A percentile compares a stretch with the other conserved stretches of the same genome.
phyloP scores from a whole-genome alignment of 73 alveolate genomes.

The Paramecium pentaurelia region DNA sequence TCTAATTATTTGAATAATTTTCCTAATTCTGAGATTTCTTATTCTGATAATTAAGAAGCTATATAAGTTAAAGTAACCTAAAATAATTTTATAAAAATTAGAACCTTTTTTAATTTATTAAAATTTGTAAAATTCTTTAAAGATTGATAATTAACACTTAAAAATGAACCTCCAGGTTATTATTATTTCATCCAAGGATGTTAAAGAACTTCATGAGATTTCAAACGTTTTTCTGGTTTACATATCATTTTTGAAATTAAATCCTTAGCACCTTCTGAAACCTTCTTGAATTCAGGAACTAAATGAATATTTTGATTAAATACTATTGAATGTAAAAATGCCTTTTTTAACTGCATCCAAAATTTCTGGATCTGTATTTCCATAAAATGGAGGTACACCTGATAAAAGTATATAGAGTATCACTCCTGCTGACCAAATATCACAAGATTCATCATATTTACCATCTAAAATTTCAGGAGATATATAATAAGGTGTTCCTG shows the following conservation, averaged over 20 bases:
- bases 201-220: conserved; percentile 69
- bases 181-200: conserved; percentile 78
- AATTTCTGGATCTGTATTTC: conserved; percentile 84
- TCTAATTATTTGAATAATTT: conserved; percentile 66
- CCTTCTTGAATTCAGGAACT: conserved; percentile 71
- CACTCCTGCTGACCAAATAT: conserved; percentile 80
- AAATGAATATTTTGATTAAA: conserved; percentile 24
- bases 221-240: conserved; percentile 64
- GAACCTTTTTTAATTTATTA: conserved; percentile 44
- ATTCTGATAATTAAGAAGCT: conserved; percentile 66
- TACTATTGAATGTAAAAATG: conserved; percentile 63
- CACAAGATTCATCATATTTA: conserved; percentile 71
- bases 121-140: conserved; percentile 45
- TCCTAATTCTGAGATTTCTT: conserved; percentile 59
- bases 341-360: conserved; percentile 58
- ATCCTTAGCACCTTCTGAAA: conserved; percentile 86
- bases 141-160: conserved; percentile 42
- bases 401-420: conserved; percentile 73
- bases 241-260: conserved; percentile 71
- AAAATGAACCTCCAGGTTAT: neutral
- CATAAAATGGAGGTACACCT: conserved; percentile 93
- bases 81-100: neutral
- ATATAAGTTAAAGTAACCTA: conserved; percentile 65
- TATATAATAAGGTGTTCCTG: conserved; percentile 77
- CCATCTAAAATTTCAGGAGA: conserved; percentile 75